Conservation (phyloP, 2,329 filamentous ascomycete species). For the Penicillium polonicum region DNA sequence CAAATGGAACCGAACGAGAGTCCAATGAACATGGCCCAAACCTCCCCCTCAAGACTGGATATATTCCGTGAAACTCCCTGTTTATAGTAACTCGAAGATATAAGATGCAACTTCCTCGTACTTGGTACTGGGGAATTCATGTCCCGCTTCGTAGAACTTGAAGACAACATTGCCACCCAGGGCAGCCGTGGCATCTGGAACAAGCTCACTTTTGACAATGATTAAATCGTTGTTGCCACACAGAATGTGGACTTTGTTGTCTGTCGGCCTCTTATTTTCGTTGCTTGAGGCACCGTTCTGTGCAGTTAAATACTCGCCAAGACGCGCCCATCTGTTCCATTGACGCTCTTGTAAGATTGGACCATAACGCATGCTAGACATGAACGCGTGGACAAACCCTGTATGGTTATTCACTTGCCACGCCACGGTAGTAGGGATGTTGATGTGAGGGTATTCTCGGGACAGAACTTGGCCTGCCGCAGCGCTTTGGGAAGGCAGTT, state of each 20-base stretch:
- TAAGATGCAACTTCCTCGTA: conserved; percentile 58
- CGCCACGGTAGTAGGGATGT: conserved; percentile 61
- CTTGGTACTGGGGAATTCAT: conserved; percentile 67
- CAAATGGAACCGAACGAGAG: not conserved
- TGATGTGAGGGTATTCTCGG: conserved; percentile 51
- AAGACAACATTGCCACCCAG: conserved; percentile 61
- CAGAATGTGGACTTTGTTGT: conserved; percentile 61
- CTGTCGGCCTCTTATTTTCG: conserved; percentile 34
- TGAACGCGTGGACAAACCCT: conserved; percentile 69
- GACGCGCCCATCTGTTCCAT: conserved; percentile 59
- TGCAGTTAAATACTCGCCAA: conserved; percentile 52
- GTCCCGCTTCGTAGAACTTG: conserved; percentile 60
- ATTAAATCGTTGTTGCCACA: conserved; percentile 66
- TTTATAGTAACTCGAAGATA: conserved; percentile 47
- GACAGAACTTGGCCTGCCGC: conserved; percentile 52
- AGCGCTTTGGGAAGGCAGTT: conserved; percentile 35
- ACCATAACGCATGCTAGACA: conserved; percentile 67
- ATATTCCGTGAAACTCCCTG: no score
- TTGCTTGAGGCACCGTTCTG: conserved; percentile 36
- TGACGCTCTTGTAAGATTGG: conserved; percentile 63
- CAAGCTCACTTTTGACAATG: conserved; percentile 63
- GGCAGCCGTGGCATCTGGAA: conserved; percentile 58
- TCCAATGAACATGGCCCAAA: not conserved
- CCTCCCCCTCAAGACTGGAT: not conserved
- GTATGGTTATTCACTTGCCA: conserved; percentile 68